Evolutionary conservation across 305 asterid genomes (phyloP).

Genomic region (Fraxinus paxiana): DNA sequence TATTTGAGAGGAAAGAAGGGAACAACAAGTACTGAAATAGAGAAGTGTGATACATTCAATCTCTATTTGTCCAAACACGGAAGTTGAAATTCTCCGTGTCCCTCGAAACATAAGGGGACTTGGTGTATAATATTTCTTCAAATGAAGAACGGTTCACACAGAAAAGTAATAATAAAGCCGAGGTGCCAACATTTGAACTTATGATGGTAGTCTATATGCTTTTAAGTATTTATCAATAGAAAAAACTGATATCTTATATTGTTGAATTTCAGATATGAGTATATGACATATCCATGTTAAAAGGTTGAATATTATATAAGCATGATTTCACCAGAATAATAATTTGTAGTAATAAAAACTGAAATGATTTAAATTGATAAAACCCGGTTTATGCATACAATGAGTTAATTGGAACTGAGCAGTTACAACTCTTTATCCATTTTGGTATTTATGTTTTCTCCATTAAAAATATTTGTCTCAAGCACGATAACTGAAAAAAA

Average conservation of each 20-base stretch:
- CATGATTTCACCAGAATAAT: neutral
- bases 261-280: neutral
- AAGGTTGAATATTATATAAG: neutral
- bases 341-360: neutral
- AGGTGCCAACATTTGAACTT: neutral
- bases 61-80: neutral
- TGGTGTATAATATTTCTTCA: neutral
- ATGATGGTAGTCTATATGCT: neutral
- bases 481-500: neutral
- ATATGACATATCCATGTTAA: neutral
- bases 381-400: neutral
- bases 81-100: neutral
- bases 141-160: neutral
- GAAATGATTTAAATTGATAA: neutral
- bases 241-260: neutral
- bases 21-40: neutral
- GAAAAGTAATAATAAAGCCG: neutral
- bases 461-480: neutral
- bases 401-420: neutral
- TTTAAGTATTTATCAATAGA: neutral
- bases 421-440: neutral
- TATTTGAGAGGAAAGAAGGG: neutral
- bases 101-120: neutral
- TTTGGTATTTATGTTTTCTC: neutral
- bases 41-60: neutral